These are phyloP conservation scores for Trichosporon sp. DNA, from an alignment of 1,284 basidiomycete species.

Conservation along the genomic window DNA sequence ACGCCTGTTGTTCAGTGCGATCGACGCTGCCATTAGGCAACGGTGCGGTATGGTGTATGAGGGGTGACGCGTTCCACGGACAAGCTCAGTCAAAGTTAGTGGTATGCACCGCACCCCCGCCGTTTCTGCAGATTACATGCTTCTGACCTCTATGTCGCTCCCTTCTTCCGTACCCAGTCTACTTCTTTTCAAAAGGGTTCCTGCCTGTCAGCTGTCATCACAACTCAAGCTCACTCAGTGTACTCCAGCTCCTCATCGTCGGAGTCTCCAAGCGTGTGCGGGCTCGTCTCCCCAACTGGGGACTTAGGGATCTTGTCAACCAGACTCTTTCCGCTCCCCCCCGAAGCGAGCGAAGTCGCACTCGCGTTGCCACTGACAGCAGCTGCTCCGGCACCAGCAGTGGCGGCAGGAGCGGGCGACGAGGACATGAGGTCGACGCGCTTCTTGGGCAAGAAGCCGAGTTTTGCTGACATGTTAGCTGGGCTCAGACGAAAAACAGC, in stretches of 20 bases:
- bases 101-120: too few species aligned
- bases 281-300: slow-evolving; percentile 41
- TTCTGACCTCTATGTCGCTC: neutral
- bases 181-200: slow-evolving; percentile 12
- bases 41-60: too few species aligned
- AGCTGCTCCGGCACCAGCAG: neutral
- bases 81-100: too few species aligned
- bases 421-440: slow-evolving; percentile 53
- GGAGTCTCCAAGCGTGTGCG: slow-evolving; percentile 9
- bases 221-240: neutral
- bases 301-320: slow-evolving; percentile 50
- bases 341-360: slow-evolving; percentile 1
- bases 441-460: slow-evolving; percentile 57
- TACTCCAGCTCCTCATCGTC: slow-evolving; percentile 17
- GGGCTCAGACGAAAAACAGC: neutral
- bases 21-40: too few species aligned
- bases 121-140: neutral
- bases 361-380: neutral
- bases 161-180: neutral
- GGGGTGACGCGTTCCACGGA: too few species aligned
- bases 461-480: slow-evolving; percentile 43
- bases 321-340: slow-evolving; percentile 28
- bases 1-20: too few species aligned
- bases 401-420: slow-evolving; percentile 30
- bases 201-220: neutral